Conservation (phyloP, 2,329 filamentous ascomycete species). For the Ceratocystis colombiana region DNA sequence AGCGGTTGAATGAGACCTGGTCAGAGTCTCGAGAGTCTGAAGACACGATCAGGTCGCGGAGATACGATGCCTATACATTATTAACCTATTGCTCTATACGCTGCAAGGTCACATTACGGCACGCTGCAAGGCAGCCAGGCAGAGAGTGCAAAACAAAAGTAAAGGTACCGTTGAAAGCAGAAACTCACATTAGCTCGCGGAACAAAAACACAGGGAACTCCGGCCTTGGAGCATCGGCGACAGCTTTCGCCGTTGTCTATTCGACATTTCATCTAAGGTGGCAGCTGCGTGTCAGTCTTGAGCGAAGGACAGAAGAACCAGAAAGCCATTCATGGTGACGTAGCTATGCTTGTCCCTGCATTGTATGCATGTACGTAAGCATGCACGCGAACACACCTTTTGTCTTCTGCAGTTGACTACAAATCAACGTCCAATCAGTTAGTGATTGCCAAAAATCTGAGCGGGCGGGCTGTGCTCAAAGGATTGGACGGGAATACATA, state of each 20-base stretch:
- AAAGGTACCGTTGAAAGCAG: slow-evolving; percentile 13
- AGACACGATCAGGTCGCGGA: slow-evolving; percentile 24
- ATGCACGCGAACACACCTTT: slow-evolving; percentile 8
- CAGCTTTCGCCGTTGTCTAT: slow-evolving; percentile 32
- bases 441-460: no score
- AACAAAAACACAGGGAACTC: slow-evolving; percentile 36
- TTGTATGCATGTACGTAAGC: no score
- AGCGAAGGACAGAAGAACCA: slow-evolving; percentile 29
- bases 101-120: no score
- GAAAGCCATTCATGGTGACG: neutral
- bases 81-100: neutral
- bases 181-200: slow-evolving; percentile 35
- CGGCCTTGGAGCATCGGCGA: slow-evolving; percentile 32
- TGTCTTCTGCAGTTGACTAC: slow-evolving; percentile 21
- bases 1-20: slow-evolving; percentile 25
- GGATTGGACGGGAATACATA: slow-evolving; percentile 26
- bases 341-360: neutral
- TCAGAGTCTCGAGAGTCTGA: slow-evolving; percentile 25
- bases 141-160: neutral
- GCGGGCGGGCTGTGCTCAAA: neutral
- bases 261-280: slow-evolving; percentile 33
- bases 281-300: slow-evolving; percentile 27
- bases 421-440: no score
- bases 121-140: no score
- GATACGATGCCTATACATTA: slow-evolving; percentile 24